Conservation (phyloP, 345 rosid genomes). For the Psidium friedrichsthalianum region DNA sequence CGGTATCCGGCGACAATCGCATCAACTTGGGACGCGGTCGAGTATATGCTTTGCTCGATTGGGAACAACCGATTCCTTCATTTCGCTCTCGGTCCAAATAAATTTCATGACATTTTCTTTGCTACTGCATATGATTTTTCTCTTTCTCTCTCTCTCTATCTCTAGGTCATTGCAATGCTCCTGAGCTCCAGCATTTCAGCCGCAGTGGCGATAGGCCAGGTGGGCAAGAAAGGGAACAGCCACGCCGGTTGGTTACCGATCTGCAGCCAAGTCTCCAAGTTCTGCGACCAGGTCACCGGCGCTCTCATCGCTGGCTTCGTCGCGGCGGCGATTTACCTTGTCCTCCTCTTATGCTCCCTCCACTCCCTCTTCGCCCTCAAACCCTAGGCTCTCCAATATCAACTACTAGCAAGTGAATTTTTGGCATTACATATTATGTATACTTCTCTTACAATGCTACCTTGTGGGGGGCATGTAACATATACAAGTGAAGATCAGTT, state of each 20-base stretch:
- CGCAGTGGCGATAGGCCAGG: conserved; percentile 40
- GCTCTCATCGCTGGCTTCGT: conserved; percentile 31
- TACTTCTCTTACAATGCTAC: neutral
- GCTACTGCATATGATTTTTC: neutral
- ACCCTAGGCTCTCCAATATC: neutral
- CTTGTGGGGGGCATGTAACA: neutral
- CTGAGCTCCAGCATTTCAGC: conserved; percentile 45
- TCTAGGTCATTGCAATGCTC: conserved; percentile 17
- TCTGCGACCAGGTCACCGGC: conserved; percentile 28
- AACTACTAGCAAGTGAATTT: neutral
- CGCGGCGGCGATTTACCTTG: conserved; percentile 20
- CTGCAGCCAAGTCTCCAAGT: conserved; percentile 38
- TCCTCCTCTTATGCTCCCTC: conserved; percentile 28
- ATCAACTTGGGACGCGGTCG: accelerated
- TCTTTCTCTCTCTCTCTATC: neutral
- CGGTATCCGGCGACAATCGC: neutral
- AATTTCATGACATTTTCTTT: neutral
- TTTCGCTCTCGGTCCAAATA: neutral
- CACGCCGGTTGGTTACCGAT: conserved; percentile 62
- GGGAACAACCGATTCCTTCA: neutral
- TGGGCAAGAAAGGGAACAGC: conserved; percentile 46
- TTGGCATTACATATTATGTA: neutral
- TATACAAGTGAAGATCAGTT: neutral
- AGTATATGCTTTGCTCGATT: neutral
- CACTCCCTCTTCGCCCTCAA: conserved; percentile 12